Percentiles rank a stretch among this genome's conserved stretches.
Conservation (phyloP, 176 grass and related monocot genomes). For the Calamus simplicifolius region DNA sequence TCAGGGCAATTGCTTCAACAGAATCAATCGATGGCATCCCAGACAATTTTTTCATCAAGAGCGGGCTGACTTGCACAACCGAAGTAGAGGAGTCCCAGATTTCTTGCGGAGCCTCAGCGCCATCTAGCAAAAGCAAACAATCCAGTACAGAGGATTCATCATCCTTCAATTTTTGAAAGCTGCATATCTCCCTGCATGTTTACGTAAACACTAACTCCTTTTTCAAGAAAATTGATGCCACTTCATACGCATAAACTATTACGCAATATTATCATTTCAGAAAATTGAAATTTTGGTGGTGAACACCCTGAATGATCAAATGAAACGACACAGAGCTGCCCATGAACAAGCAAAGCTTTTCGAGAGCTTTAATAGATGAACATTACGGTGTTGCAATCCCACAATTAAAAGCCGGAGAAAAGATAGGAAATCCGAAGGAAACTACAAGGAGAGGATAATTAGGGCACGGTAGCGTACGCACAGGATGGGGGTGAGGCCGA, state of each 20-base stretch:
- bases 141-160: conserved; percentile 26
- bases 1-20: conserved; percentile 68
- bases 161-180: conserved; percentile 27
- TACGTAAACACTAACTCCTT: not conserved
- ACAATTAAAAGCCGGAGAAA: not conserved
- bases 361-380: too few species aligned
- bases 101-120: conserved; percentile 24
- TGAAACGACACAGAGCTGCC: too few species aligned
- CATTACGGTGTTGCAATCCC: not conserved
- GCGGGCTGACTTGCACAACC: conserved; percentile 41
- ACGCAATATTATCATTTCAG: too few species aligned
- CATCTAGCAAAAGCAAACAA: conserved; percentile 58
- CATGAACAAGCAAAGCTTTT: too few species aligned
- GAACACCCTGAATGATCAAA: too few species aligned
- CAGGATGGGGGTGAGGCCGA: conserved; percentile 74
- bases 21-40: conserved; percentile 81
- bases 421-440: not conserved
- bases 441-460: not conserved
- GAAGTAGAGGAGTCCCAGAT: conserved; percentile 21
- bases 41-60: conserved; percentile 83
- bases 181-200: conserved; percentile 55
- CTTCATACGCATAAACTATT: too few species aligned
- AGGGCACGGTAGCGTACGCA: conserved; percentile 14
- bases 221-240: too few species aligned
- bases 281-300: too few species aligned